Percentiles rank a stretch among this genome's conserved stretches.
phyloP scores from a whole-genome alignment of 176 grass and related monocot species.

The Cymbopogon citratus region DNA sequence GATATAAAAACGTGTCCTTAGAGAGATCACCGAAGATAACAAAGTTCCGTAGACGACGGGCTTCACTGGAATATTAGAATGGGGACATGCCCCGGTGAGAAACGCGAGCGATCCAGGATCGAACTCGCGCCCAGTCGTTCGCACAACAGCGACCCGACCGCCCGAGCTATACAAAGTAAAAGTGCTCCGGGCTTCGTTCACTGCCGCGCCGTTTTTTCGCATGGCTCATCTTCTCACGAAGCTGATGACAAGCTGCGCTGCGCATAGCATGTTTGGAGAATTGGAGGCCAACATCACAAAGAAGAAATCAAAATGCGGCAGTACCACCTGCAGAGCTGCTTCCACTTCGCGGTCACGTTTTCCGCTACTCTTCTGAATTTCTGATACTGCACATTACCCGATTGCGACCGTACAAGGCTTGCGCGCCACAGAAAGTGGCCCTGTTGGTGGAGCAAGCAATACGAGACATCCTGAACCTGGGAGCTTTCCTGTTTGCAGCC shows the following conservation, averaged over 20 bases:
- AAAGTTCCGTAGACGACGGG: too few species aligned
- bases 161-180: background rate
- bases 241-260: background rate
- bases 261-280: background rate
- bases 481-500: background rate
- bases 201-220: background rate
- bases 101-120: too few species aligned
- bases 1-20: too few species aligned
- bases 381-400: background rate
- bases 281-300: background rate
- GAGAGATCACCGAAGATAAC: too few species aligned
- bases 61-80: too few species aligned
- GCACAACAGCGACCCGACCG: background rate
- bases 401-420: conserved; percentile 7
- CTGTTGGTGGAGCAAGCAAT: conserved; percentile 19
- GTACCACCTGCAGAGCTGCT: background rate
- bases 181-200: background rate
- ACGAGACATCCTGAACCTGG: background rate
- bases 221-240: background rate
- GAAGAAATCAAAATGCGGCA: background rate
- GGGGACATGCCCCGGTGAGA: too few species aligned
- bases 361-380: background rate
- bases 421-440: background rate
- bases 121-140: background rate
- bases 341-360: background rate